Base-by-base conservation (phyloP, 306 rosid genomes). In the Rosa lucieae region DNA sequence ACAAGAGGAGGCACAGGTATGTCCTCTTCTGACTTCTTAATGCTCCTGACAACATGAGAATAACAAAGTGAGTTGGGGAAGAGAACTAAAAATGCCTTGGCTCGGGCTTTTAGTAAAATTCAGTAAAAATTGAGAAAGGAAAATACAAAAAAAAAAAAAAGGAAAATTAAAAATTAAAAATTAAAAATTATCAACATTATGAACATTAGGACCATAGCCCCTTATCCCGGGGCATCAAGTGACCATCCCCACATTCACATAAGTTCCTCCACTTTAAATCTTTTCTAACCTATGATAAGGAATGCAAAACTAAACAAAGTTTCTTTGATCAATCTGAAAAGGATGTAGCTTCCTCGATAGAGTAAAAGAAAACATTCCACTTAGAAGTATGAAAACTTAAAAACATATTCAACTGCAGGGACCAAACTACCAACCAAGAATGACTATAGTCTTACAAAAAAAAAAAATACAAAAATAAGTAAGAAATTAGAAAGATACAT, bases 1-100 rank as follows among this genome's bases (percentile, higher is more conserved):
- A 96, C 35, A 80, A 93, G 98, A 56, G 99, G 98, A 75, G 99
- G 99, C 75, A 96, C 92, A 4, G 97, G 98, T 83, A 96, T 77
- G 84, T 93, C 98, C 58, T 89, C 86, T 77, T 93, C 96, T 56
- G 97, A 90, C 92, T 91, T 96, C 79, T 77, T 96, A 77, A 93
- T 70, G 79, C 89, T 96, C 93, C 99, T 96, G 90, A 44, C 8
- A 44, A 37, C 21, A 53, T n/a, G 39, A 75, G 67, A 51, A 51
- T 51, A 59, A 56, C 52, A 73, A 74, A 72, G 32, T 75, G 75
- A 86, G 70, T 8, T 10, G 49, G 20, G 49, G 20, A 5, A 71
- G 23, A 70, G 7, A 6, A 71, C 4, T 9, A 10, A 48, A 29
- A 48, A 35, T 29, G 46, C 61, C 26, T 46, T 15, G 12, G 32